These are phyloP conservation scores for Fusarium redolens DNA, from an alignment of 2,329 filamentous ascomycete genomes.

Conservation along the genomic window DNA sequence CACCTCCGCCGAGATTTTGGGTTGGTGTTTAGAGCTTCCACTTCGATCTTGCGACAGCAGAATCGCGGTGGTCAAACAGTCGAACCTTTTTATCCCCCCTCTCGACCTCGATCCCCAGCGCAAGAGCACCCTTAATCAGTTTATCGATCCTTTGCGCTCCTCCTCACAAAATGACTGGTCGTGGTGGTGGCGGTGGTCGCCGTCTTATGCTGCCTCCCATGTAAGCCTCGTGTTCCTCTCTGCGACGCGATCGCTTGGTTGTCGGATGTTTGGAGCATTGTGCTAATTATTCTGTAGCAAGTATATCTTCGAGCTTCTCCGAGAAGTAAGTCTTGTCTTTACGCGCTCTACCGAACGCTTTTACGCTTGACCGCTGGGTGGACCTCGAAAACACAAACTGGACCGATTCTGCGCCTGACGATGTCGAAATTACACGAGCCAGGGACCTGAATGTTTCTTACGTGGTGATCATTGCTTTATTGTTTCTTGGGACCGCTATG, in stretches of 20 bases:
- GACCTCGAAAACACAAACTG: slow-evolving; percentile 28
- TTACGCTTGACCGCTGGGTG: slow-evolving; percentile 24
- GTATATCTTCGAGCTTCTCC: slow-evolving; percentile 80
- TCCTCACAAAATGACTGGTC: slow-evolving; percentile 63
- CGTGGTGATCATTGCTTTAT: background rate
- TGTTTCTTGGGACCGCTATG: background rate
- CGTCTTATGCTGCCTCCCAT: slow-evolving; percentile 71
- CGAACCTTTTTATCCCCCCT: slow-evolving; percentile 5
- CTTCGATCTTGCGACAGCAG: slow-evolving; percentile 43
- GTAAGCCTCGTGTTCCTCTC: slow-evolving; percentile 44
- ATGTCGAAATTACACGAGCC: background rate
- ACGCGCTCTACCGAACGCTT: background rate
- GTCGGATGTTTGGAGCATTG: background rate
- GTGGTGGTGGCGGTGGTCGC: slow-evolving; percentile 69
- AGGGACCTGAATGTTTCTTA: background rate
- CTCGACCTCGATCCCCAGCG: background rate
- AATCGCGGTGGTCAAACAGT: slow-evolving; percentile 36
- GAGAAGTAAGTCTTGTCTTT: slow-evolving; percentile 55
- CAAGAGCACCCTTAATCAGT: background rate
- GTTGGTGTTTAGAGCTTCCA: slow-evolving; percentile 37
- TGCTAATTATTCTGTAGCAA: slow-evolving; percentile 52
- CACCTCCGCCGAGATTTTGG: slow-evolving; percentile 40
- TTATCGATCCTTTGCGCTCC: slow-evolving; percentile 9
- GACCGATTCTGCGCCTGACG: background rate
- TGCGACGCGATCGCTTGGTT: slow-evolving; percentile 30